Base-by-base conservation (phyloP, 352 stramenopile genomes). In the Albugo candida region DNA sequence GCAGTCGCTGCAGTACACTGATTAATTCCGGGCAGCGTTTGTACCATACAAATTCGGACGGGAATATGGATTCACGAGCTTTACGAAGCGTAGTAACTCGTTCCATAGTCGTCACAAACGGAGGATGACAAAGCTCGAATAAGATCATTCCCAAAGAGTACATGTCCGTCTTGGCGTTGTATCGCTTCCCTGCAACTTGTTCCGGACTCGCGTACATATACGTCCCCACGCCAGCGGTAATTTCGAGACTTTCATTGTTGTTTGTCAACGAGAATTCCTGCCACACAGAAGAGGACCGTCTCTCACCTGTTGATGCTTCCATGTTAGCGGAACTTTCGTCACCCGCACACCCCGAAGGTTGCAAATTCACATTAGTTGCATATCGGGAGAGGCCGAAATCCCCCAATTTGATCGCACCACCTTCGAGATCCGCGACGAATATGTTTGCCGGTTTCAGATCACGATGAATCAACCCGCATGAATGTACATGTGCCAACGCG, bases 371-470 rank as follows among this genome's bases (percentile, higher is more conserved):
- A 39, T 86, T 86, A 1, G 71, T 67, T 48, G 76, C 75, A 36
- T 91, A 85, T 8, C 81, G 70, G 13, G 78, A 92, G 16, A 94
- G 59, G 18, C 82, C 82, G 48, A 94, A 94, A 57, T 95, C 83
- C 18, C 83, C 83, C 13, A 95, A 59, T 40, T 93, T 93, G 49
- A 95, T 88, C 16, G 81, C 79, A 43, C 83, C 70, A n/a, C 57
- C 67, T 13, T 88, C 70, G 1, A 77, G 76, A 38, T 89, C 80
- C 35, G 82, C 72, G 5, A 94, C 77, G 48, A 95, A 95, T 43
- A 93, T 94, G 54, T 95, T 95, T 1, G 80, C 78, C 18, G 83
- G 83, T 57, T 96, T 96, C 27, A 96, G 45, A 57, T 95, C 83
- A 13, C 83, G 79, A 66, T 95, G 83, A 60, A 95, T 95, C 14